Conservation (phyloP, 805 yeast species). For the Starmera amethionina region DNA sequence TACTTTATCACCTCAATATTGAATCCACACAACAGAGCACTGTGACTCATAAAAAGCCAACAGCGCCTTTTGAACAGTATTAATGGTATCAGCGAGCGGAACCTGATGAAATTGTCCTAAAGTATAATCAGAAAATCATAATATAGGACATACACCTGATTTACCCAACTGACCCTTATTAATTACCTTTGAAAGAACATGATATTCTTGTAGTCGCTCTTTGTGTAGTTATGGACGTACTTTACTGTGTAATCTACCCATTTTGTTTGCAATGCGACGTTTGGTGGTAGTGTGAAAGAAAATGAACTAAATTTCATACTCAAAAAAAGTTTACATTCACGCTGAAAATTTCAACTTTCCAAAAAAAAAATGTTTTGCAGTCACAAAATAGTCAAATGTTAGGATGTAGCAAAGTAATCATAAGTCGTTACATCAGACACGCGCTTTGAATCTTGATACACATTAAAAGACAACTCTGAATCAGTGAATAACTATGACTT, state of each 20-base stretch:
- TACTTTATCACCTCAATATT: neutral
- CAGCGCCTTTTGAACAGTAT: neutral
- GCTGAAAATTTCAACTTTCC: too few species aligned
- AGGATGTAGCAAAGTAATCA: too few species aligned
- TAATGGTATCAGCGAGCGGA: neutral
- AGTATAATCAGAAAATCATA: neutral
- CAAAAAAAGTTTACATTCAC: too few species aligned
- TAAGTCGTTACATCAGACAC: too few species aligned
- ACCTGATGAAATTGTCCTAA: neutral
- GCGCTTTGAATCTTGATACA: too few species aligned
- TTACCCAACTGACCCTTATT: slow-evolving; percentile 2
- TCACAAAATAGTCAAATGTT: too few species aligned
- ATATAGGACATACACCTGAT: neutral
- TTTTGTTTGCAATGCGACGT: slow-evolving; percentile 45
- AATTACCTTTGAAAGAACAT: slow-evolving; percentile 10
- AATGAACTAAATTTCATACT: too few species aligned
- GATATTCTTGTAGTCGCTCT: neutral
- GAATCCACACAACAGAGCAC: slow-evolving; percentile 1
- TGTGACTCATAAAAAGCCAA: slow-evolving; percentile 48
- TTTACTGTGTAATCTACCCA: slow-evolving; percentile 99
- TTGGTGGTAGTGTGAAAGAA: slow-evolving; percentile 2
- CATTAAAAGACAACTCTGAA: too few species aligned
- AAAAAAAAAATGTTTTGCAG: too few species aligned
- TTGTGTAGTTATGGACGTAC: slow-evolving; percentile 44
- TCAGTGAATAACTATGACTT: too few species aligned